Base-by-base conservation (phyloP, 2,329 filamentous ascomycete genomes). In the Diaporthe citrichinensis region DNA sequence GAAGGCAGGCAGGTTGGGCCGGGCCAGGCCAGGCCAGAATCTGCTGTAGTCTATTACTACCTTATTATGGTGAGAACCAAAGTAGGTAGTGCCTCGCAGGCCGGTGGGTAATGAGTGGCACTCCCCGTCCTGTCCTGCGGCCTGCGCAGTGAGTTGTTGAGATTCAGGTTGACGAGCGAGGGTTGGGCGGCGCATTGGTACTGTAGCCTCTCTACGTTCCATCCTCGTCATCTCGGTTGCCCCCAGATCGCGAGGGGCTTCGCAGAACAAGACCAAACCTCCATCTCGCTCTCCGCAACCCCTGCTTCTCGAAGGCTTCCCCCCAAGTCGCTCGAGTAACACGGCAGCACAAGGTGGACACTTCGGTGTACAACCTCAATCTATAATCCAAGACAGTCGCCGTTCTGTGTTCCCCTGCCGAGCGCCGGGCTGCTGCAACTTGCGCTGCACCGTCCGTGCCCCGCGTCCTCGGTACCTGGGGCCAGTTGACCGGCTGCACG, bases 291-390 rank as follows among this genome's bases (percentile, higher is more conserved):
- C 46, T 53, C 46, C 51, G n/a, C 28, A 7, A 31, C 4, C 34
- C 23, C 59, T 65, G 41, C 49, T 73, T 73, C 72, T 73, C 72
- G 72, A 73, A 73, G 61, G 49, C 34, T 67, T 73, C 25, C 36
- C 49, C 72, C 46, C 65, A 69, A 44, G 39, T 55, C 41, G 44
- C n/a, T 53, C 51, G 39, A n/a, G 58, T 73, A 4, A 14, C 71
- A 73, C 41, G 31, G 49, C 71, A 41, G 59, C 59, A 41, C 72
- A 34, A 14, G 36, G 58, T 53, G 44, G 46, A 58, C 72, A 62
- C 55, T 20, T 76, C 74, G 74, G 74, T 76, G 74, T 76, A 72
- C 71, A 76, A 76, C 74, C 41, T 73, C 67, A 76, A 76, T 72
- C 53, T 59, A 67, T 74, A 67, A 71, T 76, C 49, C 68, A 62